Base-by-base conservation (phyloP, 768 basidiomycete species). In the Phylloporus arenicola region DNA sequence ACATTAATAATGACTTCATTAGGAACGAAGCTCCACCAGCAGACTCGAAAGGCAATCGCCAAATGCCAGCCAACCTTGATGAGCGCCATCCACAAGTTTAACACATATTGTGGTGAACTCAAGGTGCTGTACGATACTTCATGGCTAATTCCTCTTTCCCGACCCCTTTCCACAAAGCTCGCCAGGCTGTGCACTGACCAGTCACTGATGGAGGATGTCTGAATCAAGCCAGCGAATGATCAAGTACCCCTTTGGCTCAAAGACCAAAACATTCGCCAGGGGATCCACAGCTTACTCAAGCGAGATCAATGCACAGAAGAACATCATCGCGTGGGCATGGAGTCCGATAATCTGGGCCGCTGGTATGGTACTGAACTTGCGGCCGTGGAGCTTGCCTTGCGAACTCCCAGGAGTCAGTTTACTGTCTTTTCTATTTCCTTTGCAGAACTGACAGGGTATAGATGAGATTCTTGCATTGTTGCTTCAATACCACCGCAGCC, bases 151-250 rank as follows among this genome's bases (percentile, higher is more conserved):
- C 70, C 68, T 0, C 42, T 74, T 8, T 74, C 72, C 0, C 13
- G 48, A 0, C 64, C 60, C 0, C 65, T 75, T 0, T 68, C 68
- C 0, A 68, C 60, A 0, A 57, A 69, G 20, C 50, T 77, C 0
- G 44, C 48, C 3, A 45, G 51, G 3, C 51, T 65, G 0, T 27
- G 37, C 0, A 40, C 47, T 11, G 43, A 61, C 31, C 43, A 65
- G 0, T 46, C 22, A 0, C 56, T 77, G 0, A 65, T 73, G 64
- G 63, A 72, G 30, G 72, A 73, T 43, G 59, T 73, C 1, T 52
- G 51, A 41, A 48, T 52, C 2, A 3, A 8, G 0, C 47, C 41
- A 0, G 30, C 35, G 7, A 16, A n/a, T 0, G 24, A 35, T 0
- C 10, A 31, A 0, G 29, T 44, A 2, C 50, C 42, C 0, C 20